Conservation (phyloP, 2,329 filamentous ascomycete genomes). For the Trematosphaeria pertusa region DNA sequence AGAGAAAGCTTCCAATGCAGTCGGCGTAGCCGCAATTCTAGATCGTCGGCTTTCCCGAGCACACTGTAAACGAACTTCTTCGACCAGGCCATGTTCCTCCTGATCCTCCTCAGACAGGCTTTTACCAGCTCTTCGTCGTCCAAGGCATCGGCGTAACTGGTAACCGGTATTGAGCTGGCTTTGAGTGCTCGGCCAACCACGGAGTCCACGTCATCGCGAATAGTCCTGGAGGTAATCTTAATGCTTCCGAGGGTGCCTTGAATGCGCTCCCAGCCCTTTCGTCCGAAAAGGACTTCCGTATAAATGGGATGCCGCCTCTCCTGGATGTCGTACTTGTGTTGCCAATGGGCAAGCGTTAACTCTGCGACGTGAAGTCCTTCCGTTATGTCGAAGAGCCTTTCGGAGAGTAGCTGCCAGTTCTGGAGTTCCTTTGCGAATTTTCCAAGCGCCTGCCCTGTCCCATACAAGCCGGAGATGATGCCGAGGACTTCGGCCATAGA, state of each 20-base stretch:
- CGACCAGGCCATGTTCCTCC: conserved; percentile 24
- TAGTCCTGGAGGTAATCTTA: conserved; percentile 12
- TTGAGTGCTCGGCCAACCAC: conserved; percentile 27
- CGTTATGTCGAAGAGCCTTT: conserved; percentile 31
- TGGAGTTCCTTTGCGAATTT: conserved; percentile 26
- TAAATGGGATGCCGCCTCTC: conserved; percentile 25
- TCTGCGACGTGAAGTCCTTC: conserved; percentile 27
- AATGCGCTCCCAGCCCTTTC: conserved; percentile 26
- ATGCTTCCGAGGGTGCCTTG: conserved; percentile 23
- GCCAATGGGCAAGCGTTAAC: conserved; percentile 30
- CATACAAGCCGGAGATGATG: conserved; percentile 23
- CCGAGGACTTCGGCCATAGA: conserved; percentile 29
- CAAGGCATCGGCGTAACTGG: conserved; percentile 3
- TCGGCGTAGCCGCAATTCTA: conserved; percentile 25
- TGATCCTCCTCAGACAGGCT: conserved; percentile 27
- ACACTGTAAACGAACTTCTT: conserved; percentile 29
- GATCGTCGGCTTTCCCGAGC: conserved; percentile 20
- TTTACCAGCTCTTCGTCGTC: conserved; percentile 22
- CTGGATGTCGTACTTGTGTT: conserved; percentile 30
- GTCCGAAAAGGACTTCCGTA: conserved; percentile 31
- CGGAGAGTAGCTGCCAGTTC: conserved; percentile 26
- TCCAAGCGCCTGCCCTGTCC: conserved; percentile 23
- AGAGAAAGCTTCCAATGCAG: conserved; percentile 26
- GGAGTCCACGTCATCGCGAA: conserved; percentile 23
- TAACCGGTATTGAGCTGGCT: conserved; percentile 10